Evolutionary conservation across 345 rosid species (phyloP).

Genomic region (Arabidopsis suecica): DNA sequence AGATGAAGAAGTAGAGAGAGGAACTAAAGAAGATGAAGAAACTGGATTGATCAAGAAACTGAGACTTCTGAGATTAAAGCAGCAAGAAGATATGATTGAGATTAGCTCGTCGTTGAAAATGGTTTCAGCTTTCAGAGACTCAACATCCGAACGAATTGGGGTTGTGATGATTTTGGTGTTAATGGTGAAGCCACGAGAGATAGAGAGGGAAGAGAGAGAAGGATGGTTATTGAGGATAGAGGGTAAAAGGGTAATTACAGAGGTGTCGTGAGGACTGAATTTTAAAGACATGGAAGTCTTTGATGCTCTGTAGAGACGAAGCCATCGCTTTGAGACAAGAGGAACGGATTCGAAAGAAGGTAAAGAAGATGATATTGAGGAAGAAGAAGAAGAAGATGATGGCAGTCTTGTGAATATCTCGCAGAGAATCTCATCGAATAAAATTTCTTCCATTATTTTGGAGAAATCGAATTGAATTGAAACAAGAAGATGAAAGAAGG

Average conservation of each 20-base stretch:
- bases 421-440: constrained; percentile 79
- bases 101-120: constrained; percentile 48
- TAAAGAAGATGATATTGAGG: constrained; percentile 25
- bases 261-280: constrained; percentile 39
- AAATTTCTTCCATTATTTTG: constrained; percentile 56
- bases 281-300: constrained; percentile 71
- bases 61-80: constrained; percentile 57
- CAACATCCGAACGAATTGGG: not conserved
- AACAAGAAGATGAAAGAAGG: not conserved
- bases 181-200: constrained; percentile 31
- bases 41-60: constrained; percentile 66
- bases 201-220: constrained; percentile 65
- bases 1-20: constrained; percentile 55
- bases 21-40: constrained; percentile 52
- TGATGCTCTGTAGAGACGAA: constrained; percentile 71
- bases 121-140: not conserved
- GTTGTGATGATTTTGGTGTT: constrained; percentile 10
- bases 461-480: constrained; percentile 18
- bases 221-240: constrained; percentile 62
- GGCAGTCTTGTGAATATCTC: constrained; percentile 71
- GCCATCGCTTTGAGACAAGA: constrained; percentile 93
- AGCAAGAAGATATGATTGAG: constrained; percentile 52
- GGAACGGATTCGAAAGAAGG: constrained; percentile 48
- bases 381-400: constrained; percentile 49
- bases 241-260: constrained; percentile 51